Evolutionary conservation across 225 moss, liverwort and hornwort genomes (phyloP), one percentile per base, ranked within the genome.

Genomic region (Marchantia paleacea): DNA sequence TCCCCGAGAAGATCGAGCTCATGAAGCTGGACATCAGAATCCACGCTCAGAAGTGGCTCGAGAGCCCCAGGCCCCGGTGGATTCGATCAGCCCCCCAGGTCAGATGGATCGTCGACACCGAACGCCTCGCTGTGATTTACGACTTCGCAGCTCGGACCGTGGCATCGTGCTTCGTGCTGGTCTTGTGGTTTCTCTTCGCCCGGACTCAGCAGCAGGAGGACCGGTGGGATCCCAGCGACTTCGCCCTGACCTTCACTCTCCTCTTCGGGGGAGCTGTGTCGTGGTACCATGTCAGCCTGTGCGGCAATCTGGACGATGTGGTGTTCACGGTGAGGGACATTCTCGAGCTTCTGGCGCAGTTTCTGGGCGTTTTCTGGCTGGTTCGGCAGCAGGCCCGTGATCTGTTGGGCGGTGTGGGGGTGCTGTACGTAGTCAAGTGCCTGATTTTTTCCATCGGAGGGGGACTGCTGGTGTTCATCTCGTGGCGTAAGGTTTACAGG

Each of bases 201-300:
- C 10, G 10, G 11, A 26, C 51, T 52, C 12, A 52, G 25, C 22
- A 28, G n/a, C n/a, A n/a, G n/a, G n/a, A n/a, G n/a, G n/a, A n/a
- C n/a, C n/a, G n/a, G n/a, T 52, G n/a, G 51, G 52, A 52, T 10
- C 19, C n/a, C 12, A 52, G 50, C 13, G 31, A 54, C 29, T 53
- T 24, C 9, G 55, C 53, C 20, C 53, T 55, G 24, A 74, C 74
- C 12, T 74, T 55, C 25, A 74, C 53, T 28, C 74, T 74, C 7
- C 25, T 74, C 3, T 74, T 74, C 47, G 74, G 74, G 7, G 74
- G 74, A 7, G 74, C 74, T 0, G 53, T 39, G 12, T 54, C 74
- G 2, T 74, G 74, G 74, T 74, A 74, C 74, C 74, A 74, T 12
- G 53, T 74, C 13, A 74, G 74, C 25, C 26, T 74, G 52, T 74